Percentiles rank a stretch among this genome's conserved stretches.
Conservation (phyloP, 139 green algal species). For the Coelastrella sp. region DNA sequence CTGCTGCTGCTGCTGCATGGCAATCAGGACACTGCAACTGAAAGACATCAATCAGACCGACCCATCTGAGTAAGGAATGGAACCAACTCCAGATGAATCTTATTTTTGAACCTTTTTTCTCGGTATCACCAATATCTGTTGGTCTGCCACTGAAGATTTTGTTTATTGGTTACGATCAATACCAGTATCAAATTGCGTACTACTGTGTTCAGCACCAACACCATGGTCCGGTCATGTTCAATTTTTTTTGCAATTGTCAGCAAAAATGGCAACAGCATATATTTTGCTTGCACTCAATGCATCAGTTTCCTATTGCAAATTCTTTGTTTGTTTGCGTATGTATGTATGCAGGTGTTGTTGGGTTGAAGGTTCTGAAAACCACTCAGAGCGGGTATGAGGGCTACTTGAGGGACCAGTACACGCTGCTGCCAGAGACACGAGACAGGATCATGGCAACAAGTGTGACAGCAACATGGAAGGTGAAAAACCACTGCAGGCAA, state of each 20-base stretch:
- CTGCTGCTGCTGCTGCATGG: neutral
- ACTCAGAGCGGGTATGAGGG: slow-evolving; percentile 95
- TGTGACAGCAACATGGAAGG: slow-evolving; percentile 87
- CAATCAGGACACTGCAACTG: no score
- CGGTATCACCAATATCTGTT: no score
- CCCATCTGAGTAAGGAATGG: no score
- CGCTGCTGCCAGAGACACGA: slow-evolving; percentile 81
- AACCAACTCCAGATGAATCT: no score
- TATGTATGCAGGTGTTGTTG: slow-evolving; percentile 65
- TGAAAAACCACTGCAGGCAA: neutral
- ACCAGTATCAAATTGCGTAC: neutral
- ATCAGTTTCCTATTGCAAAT: neutral
- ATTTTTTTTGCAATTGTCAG: no score
- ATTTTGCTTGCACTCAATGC: neutral
- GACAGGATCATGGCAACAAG: slow-evolving; percentile 94
- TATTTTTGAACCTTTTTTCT: no score
- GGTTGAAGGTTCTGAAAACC: slow-evolving; percentile 87
- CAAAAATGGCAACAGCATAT: no score
- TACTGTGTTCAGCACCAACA: neutral
- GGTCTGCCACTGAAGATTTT: no score
- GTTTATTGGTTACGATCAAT: no score
- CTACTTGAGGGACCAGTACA: slow-evolving; percentile 92
- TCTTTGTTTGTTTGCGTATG: neutral
- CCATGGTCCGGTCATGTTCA: neutral
- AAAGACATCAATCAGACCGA: no score